Percentiles rank a stretch among this genome's conserved stretches.
phyloP scores from a whole-genome alignment of 345 rosid species.

The Arabis hirsuta region DNA sequence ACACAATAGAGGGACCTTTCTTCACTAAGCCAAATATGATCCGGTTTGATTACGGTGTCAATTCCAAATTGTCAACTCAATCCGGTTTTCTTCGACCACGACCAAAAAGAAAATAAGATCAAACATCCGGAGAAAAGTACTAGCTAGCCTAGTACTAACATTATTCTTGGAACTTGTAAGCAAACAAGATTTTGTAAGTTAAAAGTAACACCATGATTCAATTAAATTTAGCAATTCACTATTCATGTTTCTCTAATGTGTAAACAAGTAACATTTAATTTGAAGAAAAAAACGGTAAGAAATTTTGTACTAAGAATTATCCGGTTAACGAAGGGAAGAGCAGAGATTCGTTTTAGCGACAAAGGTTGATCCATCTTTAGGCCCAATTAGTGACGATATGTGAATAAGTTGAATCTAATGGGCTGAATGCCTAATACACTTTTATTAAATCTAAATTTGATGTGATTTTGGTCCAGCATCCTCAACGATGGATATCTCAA shows the following conservation, averaged over 20 bases:
- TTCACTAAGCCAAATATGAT: neutral
- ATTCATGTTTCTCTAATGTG: no score
- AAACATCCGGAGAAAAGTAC: neutral
- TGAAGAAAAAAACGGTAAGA: neutral
- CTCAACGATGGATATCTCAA: no score
- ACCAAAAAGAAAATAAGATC: slow-evolving; percentile 9
- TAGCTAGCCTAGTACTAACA: no score
- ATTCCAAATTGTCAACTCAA: neutral
- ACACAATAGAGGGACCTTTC: slow-evolving; percentile 11
- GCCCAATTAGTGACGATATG: no score
- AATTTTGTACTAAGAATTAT: neutral
- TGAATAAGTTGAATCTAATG: neutral
- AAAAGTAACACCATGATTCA: no score
- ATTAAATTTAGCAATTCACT: no score
- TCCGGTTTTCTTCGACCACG: slow-evolving; percentile 5
- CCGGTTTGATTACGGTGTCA: neutral
- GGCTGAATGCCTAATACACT: neutral
- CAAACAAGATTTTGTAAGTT: no score
- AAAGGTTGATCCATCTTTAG: no score
- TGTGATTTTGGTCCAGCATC: neutral
- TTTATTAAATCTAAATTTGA: slow-evolving; percentile 5
- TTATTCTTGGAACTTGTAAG: no score
- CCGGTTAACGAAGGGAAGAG: neutral
- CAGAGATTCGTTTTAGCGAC: neutral
- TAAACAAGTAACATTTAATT: neutral